Evolutionary conservation across 805 yeast genomes (phyloP), one percentile per base, ranked within the genome.

Genomic region (Ogataea neopini): DNA sequence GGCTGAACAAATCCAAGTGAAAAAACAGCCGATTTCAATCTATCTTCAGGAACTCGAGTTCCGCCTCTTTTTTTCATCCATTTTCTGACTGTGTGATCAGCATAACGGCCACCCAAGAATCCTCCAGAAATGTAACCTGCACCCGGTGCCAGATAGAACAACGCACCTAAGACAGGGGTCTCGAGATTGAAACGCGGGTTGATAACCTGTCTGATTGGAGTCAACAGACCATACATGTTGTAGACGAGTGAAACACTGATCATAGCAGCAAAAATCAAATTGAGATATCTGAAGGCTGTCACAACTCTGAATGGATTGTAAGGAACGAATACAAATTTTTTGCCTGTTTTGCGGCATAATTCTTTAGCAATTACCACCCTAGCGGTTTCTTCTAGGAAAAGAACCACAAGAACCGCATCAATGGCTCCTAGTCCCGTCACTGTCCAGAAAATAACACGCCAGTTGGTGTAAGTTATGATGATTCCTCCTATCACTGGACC

Each of bases 121-220:
- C 81, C 72, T 0, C 84, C 84, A 0, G 58, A 29, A 1, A 79
- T 38, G 52, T 76, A 78, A 0, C 86, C 86, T n/a, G 62, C 11
- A 1, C 84, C 84, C 0, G 84, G 83, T 3, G 84, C 75, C 3
- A 80, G 58, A 53, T 80, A 80, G 54, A 80, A 79, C 17, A 80
- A 60, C 0, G 81, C 74, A 34, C 81, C 77, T 48, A 69, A 70
- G 1, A 80, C 57, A 0, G 85, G 84, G 15, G 70, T 56, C 0
- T 66, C 67, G 25, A 80, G 61, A 35, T 73, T 56, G 63, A 79
- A 80, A 46, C 84, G 58, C 3, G 84, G 84, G 54, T 79, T 79
- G 44, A 80, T 71, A 8, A 80, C 80, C 37, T 73, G 70, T 52
- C 83, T 60, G 36, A 80, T 79, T 1, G 85, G 85, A 0, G 84